Percentiles rank a stretch among this genome's conserved stretches.
These are phyloP conservation scores for Diplotaxis tenuifolia DNA, from an alignment of 345 rosid species.

Conservation along the genomic window DNA sequence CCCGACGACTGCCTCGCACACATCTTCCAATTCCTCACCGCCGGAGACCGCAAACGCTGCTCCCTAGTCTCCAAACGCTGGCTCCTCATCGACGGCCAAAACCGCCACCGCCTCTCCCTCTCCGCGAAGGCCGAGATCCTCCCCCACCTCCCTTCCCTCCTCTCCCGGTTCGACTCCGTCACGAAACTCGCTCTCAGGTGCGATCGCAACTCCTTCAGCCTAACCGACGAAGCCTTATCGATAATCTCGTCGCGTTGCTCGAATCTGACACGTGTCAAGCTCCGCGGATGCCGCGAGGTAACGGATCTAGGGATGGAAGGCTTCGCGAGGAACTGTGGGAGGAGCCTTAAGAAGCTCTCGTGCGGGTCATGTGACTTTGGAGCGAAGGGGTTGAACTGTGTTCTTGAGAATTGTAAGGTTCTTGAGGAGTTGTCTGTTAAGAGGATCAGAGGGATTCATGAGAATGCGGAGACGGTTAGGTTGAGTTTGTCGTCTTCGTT, in stretches of 20 bases:
- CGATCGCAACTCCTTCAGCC: constrained; percentile 55
- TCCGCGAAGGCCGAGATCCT: constrained; percentile 53
- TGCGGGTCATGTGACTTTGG: constrained; percentile 77
- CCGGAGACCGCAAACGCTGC: constrained; percentile 62
- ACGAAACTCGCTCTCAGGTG: constrained; percentile 69
- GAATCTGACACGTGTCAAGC: constrained; percentile 67
- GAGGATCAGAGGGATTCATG: constrained; percentile 63
- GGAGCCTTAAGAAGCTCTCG: constrained; percentile 56
- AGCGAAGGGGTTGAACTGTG: constrained; percentile 57
- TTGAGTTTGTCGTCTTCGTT: constrained; percentile 47
- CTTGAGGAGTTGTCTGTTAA: constrained; percentile 78
- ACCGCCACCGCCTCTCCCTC: constrained; percentile 66
- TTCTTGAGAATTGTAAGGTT: constrained; percentile 55
- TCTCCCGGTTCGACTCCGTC: constrained; percentile 65
- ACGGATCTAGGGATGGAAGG: constrained; percentile 63
- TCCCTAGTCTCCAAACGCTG: constrained; percentile 77
- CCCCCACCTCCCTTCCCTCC: constrained; percentile 41
- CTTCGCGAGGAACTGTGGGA: constrained; percentile 55
- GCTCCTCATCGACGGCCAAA: constrained; percentile 64
- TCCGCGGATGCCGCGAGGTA: constrained; percentile 83
- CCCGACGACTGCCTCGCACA: constrained; percentile 80
- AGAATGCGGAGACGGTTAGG: constrained; percentile 43
- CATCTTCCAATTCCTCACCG: constrained; percentile 64
- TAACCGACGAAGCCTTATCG: constrained; percentile 57
- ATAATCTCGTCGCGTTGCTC: constrained; percentile 58